Conservation (phyloP, 2,329 filamentous ascomycete genomes). For the Cladophialophora bantiana region DNA sequence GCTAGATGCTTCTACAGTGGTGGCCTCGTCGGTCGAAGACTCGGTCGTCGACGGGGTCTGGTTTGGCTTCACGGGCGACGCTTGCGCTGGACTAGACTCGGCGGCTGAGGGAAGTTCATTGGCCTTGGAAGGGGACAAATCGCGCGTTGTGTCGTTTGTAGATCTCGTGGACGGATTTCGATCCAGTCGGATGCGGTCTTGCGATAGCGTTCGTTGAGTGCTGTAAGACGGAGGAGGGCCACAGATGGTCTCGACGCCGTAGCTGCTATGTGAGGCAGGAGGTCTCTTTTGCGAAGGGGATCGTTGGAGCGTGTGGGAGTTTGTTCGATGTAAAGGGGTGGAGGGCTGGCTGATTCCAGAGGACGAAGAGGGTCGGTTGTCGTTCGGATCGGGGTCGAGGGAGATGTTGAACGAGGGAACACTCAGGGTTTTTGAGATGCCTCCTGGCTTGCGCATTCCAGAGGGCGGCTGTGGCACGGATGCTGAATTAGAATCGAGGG, state of each 20-base stretch:
- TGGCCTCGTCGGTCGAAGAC: constrained; percentile 27
- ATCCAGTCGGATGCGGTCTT: constrained; percentile 43
- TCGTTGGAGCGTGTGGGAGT: constrained; percentile 30
- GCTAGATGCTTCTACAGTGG: constrained; percentile 24
- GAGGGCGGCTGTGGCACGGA: constrained; percentile 13
- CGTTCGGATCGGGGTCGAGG: constrained; percentile 23
- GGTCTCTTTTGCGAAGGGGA: constrained; percentile 44
- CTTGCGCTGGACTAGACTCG: constrained; percentile 9
- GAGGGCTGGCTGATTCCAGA: constrained; percentile 25
- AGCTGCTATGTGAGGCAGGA: constrained; percentile 57
- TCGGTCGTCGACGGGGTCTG: constrained; percentile 19
- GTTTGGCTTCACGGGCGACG: constrained; percentile 22
- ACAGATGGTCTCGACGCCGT: constrained; percentile 58
- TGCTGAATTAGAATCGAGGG: constrained; percentile 12
- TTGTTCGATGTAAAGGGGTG: constrained; percentile 28
- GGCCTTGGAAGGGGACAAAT: constrained; percentile 15
- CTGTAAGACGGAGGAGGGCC: constrained; percentile 61
- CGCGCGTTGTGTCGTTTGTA: constrained; percentile 19
- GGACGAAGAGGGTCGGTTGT: constrained; percentile 24
- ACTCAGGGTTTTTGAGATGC: constrained; percentile 29
- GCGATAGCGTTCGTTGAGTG: constrained; percentile 52
- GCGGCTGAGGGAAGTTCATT: constrained; percentile 25
- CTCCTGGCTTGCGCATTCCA: constrained; percentile 32
- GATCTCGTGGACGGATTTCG: constrained; percentile 24
- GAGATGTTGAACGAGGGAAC: constrained; percentile 31